Evolutionary conservation across 495 filamentous ascomycete genomes (phyloP).

Genomic region (Ramalina intermedia): DNA sequence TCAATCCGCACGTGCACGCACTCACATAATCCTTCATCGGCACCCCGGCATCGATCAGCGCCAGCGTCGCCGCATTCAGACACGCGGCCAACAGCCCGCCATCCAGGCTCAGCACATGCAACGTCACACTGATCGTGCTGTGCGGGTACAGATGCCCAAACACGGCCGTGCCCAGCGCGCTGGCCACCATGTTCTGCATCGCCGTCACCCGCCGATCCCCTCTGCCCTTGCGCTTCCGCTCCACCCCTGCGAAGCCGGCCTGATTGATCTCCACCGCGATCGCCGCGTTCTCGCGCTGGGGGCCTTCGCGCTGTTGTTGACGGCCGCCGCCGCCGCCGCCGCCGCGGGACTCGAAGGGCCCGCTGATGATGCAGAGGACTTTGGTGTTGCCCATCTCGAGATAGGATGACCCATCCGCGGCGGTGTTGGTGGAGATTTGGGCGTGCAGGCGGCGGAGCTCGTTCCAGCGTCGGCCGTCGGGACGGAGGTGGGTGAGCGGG

Average conservation of each 20-base stretch:
- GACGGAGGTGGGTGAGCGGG: slow-evolving; percentile 69
- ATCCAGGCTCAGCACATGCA: slow-evolving; percentile 84
- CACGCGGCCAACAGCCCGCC: slow-evolving; percentile 80
- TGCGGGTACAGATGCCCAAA: slow-evolving; percentile 84
- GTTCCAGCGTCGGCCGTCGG: slow-evolving; percentile 95
- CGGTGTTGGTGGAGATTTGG: slow-evolving; percentile 79
- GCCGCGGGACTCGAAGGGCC: slow-evolving; percentile 55
- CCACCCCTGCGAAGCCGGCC: slow-evolving; percentile 76
- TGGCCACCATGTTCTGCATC: slow-evolving; percentile 59
- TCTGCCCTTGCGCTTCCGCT: slow-evolving; percentile 56
- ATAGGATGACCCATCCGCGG: slow-evolving; percentile 80
- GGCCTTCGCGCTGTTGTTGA: slow-evolving; percentile 25
- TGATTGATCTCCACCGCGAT: slow-evolving; percentile 73
- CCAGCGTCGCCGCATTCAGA: slow-evolving; percentile 83
- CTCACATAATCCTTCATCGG: slow-evolving; percentile 84
- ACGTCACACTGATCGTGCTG: slow-evolving; percentile 62
- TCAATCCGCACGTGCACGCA: slow-evolving; percentile 78
- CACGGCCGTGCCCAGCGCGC: slow-evolving; percentile 56
- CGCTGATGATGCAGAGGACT: slow-evolving; percentile 80
- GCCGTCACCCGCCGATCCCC: slow-evolving; percentile 68
- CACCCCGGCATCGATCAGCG: slow-evolving; percentile 84
- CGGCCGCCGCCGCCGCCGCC: slow-evolving; percentile 5
- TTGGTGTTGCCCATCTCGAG: slow-evolving; percentile 94
- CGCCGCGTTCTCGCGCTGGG: slow-evolving; percentile 38
- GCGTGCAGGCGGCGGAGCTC: slow-evolving; percentile 81